phyloP scores from a whole-genome alignment of 1,284 basidiomycete species.

The Mycena sp. region DNA sequence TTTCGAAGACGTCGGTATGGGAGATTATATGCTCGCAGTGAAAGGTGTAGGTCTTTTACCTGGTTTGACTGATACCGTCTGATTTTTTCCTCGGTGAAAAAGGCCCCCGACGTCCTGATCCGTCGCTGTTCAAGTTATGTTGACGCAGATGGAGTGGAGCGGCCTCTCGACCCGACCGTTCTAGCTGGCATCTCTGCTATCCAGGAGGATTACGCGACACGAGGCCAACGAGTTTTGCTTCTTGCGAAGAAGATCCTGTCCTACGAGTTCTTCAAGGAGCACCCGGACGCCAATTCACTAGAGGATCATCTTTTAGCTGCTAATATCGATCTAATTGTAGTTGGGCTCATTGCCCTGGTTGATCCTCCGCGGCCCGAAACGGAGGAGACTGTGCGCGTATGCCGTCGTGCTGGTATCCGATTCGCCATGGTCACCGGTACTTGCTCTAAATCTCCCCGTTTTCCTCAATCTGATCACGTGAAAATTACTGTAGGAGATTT shows the following conservation, averaged over 20 bases:
- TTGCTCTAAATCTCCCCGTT: too few species aligned
- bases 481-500: conserved; percentile 40
- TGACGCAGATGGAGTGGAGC: conserved; percentile 42
- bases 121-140: conserved; percentile 54
- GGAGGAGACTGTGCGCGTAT: conserved; percentile 57
- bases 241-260: conserved; percentile 50
- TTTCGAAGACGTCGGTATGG: not conserved
- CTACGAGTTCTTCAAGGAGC: conserved; percentile 40
- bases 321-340: conserved; percentile 80
- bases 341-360: conserved; percentile 93
- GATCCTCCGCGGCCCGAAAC: conserved; percentile 92
- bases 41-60: conserved; percentile 52
- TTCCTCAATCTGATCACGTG: not conserved
- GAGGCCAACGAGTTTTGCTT: conserved; percentile 57
- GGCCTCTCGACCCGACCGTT: conserved; percentile 45
- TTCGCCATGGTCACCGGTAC: conserved; percentile 78
- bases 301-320: conserved; percentile 47
- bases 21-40: conserved; percentile 53
- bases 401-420: conserved; percentile 67
- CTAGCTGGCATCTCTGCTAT: conserved; percentile 46
- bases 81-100: not conserved
- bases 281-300: conserved; percentile 45
- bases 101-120: conserved; percentile 65
- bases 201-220: conserved; percentile 64
- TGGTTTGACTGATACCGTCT: not conserved